Conservation (phyloP, 768 basidiomycete species). For the Leccinum boreale region DNA sequence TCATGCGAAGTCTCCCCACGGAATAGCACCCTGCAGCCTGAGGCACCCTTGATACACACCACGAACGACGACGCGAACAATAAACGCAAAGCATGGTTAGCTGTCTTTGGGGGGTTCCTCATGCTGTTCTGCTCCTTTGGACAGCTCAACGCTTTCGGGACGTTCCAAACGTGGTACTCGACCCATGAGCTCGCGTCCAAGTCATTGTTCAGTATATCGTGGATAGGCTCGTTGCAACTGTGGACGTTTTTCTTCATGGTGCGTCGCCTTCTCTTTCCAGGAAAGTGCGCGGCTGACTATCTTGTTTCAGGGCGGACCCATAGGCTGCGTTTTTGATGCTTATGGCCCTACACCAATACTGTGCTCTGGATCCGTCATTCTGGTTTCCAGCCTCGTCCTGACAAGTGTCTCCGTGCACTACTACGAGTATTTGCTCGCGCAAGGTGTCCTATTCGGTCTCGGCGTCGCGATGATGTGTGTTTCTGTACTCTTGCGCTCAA, state of each 20-base stretch:
- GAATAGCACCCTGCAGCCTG: slow-evolving; percentile 22
- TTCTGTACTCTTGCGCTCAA: neutral
- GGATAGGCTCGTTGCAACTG: slow-evolving; percentile 69
- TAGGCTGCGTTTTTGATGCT: slow-evolving; percentile 57
- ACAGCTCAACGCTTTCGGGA: slow-evolving; percentile 69
- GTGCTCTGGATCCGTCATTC: slow-evolving; percentile 46
- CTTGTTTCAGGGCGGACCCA: slow-evolving; percentile 51
- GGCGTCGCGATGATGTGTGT: slow-evolving; percentile 64
- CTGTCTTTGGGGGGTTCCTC: slow-evolving; percentile 62
- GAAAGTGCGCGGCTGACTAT: neutral
- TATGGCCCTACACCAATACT: slow-evolving; percentile 58
- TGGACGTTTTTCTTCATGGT: slow-evolving; percentile 72
- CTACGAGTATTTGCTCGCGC: slow-evolving; percentile 59
- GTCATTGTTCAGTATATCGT: slow-evolving; percentile 57
- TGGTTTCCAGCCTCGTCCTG: slow-evolving; percentile 51
- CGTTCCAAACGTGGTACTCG: slow-evolving; percentile 67
- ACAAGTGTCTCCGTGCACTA: slow-evolving; percentile 57
- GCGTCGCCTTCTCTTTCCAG: slow-evolving; percentile 19
- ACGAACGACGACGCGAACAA: neutral
- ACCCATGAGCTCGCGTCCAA: slow-evolving; percentile 51
- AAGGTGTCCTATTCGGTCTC: slow-evolving; percentile 64
- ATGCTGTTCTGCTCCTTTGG: slow-evolving; percentile 71
- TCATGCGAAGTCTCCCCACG: slow-evolving; percentile 18
- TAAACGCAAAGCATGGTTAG: slow-evolving; percentile 38
- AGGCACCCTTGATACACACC: slow-evolving; percentile 13